phyloP scores from a whole-genome alignment of 2,329 filamentous ascomycete species.

The Xylariaceae sp. region DNA sequence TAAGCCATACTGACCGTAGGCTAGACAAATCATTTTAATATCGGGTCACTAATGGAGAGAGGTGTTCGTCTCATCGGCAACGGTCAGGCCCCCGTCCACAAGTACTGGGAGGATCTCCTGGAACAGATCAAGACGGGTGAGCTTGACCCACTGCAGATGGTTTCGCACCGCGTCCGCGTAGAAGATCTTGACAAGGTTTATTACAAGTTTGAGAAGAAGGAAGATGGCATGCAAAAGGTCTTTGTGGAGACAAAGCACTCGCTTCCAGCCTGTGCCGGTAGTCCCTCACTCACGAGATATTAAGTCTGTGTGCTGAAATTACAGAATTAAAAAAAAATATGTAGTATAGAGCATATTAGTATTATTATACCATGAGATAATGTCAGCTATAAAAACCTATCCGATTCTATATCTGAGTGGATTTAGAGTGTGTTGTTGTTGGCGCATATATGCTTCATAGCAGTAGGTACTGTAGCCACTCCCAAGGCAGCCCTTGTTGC shows the following conservation, averaged over 20 bases:
- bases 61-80: constrained; percentile 79
- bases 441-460: too few relatives aligned
- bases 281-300: constrained; percentile 25
- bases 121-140: constrained; percentile 68
- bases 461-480: too few relatives aligned
- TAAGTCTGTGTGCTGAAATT: neutral
- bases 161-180: constrained; percentile 76
- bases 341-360: too few relatives aligned
- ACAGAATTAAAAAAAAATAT: too few relatives aligned
- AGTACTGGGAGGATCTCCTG: constrained; percentile 83
- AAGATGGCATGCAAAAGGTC: constrained; percentile 82
- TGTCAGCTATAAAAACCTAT: too few relatives aligned
- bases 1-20: constrained; percentile 63
- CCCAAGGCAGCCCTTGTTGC: too few relatives aligned
- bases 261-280: constrained; percentile 43
- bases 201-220: constrained; percentile 62
- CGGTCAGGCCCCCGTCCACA: constrained; percentile 74
- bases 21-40: constrained; percentile 80
- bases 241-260: constrained; percentile 68
- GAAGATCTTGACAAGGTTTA: constrained; percentile 75
- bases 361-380: too few relatives aligned
- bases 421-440: too few relatives aligned
- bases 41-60: constrained; percentile 83
- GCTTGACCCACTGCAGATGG: constrained; percentile 79
- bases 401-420: too few relatives aligned